Percentiles rank a stretch among this genome's conserved stretches.
These are phyloP conservation scores for Calonectria ilicicola DNA, from an alignment of 2,329 filamentous ascomycete species.

Conservation along the genomic window DNA sequence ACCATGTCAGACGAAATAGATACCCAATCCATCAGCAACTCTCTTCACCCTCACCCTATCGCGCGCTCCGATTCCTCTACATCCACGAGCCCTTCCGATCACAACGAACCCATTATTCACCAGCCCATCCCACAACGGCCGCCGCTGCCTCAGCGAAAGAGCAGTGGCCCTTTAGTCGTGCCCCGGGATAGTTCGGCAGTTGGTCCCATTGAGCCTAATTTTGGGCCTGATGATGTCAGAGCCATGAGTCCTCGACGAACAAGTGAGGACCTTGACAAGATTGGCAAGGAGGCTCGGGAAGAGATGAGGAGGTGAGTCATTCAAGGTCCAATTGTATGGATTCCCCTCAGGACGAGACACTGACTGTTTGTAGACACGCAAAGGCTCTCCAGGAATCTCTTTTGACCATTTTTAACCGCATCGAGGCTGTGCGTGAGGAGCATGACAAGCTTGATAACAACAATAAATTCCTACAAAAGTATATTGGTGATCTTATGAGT, in stretches of 20 bases:
- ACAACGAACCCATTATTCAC: constrained; percentile 56
- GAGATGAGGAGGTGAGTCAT: constrained; percentile 67
- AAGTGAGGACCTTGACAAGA: constrained; percentile 88
- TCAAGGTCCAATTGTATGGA: not conserved
- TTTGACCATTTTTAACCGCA: constrained; percentile 89
- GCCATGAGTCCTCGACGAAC: constrained; percentile 95
- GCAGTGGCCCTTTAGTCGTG: constrained; percentile 85
- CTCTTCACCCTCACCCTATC: constrained; percentile 47
- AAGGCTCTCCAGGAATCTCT: constrained; percentile 90
- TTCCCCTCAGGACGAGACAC: constrained; percentile 14
- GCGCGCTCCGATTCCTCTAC: constrained; percentile 53
- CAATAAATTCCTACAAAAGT: constrained; percentile 97
- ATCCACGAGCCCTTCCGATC: constrained; percentile 50
- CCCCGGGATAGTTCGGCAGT: constrained; percentile 80
- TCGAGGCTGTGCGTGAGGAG: constrained; percentile 93
- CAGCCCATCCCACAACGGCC: constrained; percentile 71
- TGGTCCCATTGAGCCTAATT: constrained; percentile 78
- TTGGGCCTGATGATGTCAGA: constrained; percentile 88
- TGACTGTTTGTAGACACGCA: constrained; percentile 74
- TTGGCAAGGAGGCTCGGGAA: constrained; percentile 84
- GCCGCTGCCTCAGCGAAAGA: constrained; percentile 78
- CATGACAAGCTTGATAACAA: constrained; percentile 97
- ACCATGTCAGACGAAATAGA: constrained; percentile 42
- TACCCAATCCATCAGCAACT: constrained; percentile 35
- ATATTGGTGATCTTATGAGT: constrained; percentile 96